Evolutionary conservation across 495 filamentous ascomycete genomes (phyloP), one percentile per base, ranked within the genome.

Genomic region (Trichoderma erinaceum): DNA sequence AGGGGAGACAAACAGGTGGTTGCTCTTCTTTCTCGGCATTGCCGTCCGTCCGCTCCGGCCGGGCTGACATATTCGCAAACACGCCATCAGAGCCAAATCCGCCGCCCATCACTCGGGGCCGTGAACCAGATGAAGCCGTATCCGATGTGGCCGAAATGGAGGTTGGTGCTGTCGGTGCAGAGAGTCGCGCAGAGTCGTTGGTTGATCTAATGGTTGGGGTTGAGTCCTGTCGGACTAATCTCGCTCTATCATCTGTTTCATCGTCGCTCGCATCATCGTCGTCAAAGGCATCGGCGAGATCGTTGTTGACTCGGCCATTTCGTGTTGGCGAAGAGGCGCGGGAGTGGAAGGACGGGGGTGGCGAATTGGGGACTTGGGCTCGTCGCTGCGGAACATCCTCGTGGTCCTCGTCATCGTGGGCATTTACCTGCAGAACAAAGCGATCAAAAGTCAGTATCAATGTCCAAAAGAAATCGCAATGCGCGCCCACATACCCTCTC

Each of bases 331-430:
- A 96, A 1, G 91, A 91, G 1, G 88, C 87, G 67, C 90, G 86
- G 50, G 93, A 97, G 73, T 85, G 92, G 77, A 97, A 99, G 12
- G 96, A 97, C 25, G 96, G 95, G 23, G 96, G 93, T 56, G 95
- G 93, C 67, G 96, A 98, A 73, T 83, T 87, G 27, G 93, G 91
- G 66, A 89, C 86, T 35, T 82, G 75, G 72, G 67, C 70, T 70
- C 65, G 76, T 66, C 27, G 69, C 63, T 25, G 68, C 69, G 23
- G 82, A 61, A 61, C 56, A 12, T 80, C 50, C 78, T 74, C 21
- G 44, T 80, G 75, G 68, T 75, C 67, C 18, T 81, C 78, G 65
- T 84, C 81, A 70, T 83, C 82, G 46, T 78, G 80, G 71, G 77
- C 78, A 67, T 81, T 82, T 6, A 83, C 78, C 80, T 81, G 68